These are phyloP conservation scores for Rhodotorula sp. DNA, from an alignment of 1,284 basidiomycete species.

Conservation along the genomic window DNA sequence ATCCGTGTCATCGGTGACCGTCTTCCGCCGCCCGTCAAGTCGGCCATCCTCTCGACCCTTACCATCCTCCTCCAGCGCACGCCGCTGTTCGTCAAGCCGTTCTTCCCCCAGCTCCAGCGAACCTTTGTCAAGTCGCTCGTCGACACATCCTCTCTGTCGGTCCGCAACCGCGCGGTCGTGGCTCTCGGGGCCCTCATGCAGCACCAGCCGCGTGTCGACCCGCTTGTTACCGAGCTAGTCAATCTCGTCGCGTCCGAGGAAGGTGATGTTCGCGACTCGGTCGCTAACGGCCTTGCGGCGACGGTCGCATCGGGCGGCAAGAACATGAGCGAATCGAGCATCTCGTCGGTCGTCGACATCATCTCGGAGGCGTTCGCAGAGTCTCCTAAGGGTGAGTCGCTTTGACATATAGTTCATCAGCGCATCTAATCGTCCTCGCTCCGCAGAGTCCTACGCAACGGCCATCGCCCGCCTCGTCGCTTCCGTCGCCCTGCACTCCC, in stretches of 20 bases:
- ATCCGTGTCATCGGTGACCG: constrained; percentile 52
- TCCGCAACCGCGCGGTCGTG: constrained; percentile 75
- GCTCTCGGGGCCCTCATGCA: constrained; percentile 92
- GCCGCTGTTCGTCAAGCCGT: constrained; percentile 88
- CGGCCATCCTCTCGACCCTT: constrained; percentile 77
- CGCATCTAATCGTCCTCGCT: constrained; percentile 12
- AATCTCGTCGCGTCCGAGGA: constrained; percentile 57
- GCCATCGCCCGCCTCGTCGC: constrained; percentile 67
- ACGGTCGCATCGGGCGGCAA: constrained; percentile 70
- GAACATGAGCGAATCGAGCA: constrained; percentile 73
- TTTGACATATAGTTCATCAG: too few relatives aligned
- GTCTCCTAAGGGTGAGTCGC: constrained; percentile 61
- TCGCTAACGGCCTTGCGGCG: constrained; percentile 70
- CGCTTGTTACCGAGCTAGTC: constrained; percentile 64
- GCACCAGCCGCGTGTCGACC: constrained; percentile 77
- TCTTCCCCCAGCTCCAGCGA: constrained; percentile 96
- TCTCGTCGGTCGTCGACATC: constrained; percentile 69
- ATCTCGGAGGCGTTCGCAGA: constrained; percentile 76
- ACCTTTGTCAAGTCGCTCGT: constrained; percentile 93
- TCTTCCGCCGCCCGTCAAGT: constrained; percentile 87
- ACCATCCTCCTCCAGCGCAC: constrained; percentile 77
- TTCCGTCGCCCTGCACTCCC: constrained; percentile 61
- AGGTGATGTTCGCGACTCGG: constrained; percentile 69
- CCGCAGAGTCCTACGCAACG: constrained; percentile 66
- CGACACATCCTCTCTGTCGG: constrained; percentile 73